Evolutionary conservation across 1,139 yeast species (phyloP), one percentile per base, ranked within the genome.

Genomic region (Scheffersomyces cryptocercus): DNA sequence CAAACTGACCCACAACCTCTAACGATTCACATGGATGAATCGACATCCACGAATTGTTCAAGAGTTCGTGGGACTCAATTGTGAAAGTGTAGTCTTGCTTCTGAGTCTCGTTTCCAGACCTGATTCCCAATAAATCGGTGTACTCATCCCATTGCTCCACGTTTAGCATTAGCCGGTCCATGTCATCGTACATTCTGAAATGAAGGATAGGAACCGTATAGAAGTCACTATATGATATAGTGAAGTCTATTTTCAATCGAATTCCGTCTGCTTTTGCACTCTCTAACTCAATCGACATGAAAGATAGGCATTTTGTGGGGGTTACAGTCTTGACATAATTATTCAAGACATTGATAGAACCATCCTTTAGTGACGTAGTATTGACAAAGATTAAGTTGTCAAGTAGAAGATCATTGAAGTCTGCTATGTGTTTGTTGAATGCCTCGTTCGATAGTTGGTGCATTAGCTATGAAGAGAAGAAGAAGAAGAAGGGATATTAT

Each of bases 11-110:
- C 50, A 66, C 44, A 10, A 51, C 46, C 3, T 38, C 41, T 3
- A 39, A 41, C 0, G 73, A 61, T 45, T 71, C 74, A 52, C 79
- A 73, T 0, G 77, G 76, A 49, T 73, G 79, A 2, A 69, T 50
- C 34, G 52, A 55, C 38, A 60, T 53, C 65, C 70, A 72, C 3
- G 65, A 61, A 2, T 61, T 61, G 3, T 58, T 57, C 13, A 67
- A 48, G 3, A 64, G 39, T 30, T 59, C 70, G 41, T 70, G 75
- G 4, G 56, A 42, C 3, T 54, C 56, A 11, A 60, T 20, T 13
- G 11, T 20, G 24, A 31, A 31, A n/a, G 20, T 15, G n/a, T 14
- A 40, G 14, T 38, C 39, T 12, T 45, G 36, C 14, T 35, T 11
- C 29, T 42, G 12, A 15, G 31, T 32, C 10, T 11, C 31, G 8